Base-by-base conservation (phyloP, 495 filamentous ascomycete genomes). In the Podospora didyma region DNA sequence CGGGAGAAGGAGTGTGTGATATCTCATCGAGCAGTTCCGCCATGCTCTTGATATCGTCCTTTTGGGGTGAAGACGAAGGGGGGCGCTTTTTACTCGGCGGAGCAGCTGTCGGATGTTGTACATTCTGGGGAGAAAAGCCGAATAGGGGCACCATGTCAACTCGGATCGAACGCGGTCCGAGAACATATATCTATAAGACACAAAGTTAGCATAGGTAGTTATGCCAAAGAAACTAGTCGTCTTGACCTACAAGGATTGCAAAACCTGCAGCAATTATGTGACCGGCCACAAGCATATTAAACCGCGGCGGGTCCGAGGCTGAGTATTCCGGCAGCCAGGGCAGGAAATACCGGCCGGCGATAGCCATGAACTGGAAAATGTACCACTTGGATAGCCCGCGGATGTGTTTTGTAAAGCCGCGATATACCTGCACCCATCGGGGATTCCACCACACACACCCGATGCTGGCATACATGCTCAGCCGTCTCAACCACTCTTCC, bases 391-490 rank as follows among this genome's bases (percentile, higher is more conserved):
- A 68, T 11, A 88, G 76, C 0, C 90, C 88, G 10, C 75, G 69
- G 52, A 92, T 81, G 52, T 86, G 83, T 24, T 78, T 83, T 41
- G 76, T 78, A 60, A 84, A 78, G 21, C 86, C 83, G 51, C 80
- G 77, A n/a, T 84, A 72, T 62, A 84, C 83, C 58, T 86, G 71
- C 57, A 79, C 77, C 62, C 90, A 76, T 53, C 79, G 81, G 7
- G 88, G 88, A 59, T 92, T 92, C 87, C 89, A 96, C 83, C 87
- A 91, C 12, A 85, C 67, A 2, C 86, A 80, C 6, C 82, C 60
- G 23, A 86, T 58, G 22, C 81, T 82, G 2, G 80, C 69, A 20
- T 78, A 56, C 23, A 87, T 71, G 16, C 73, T 74, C 79, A 72
- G 72, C 66, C 58, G 34, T 63, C 77, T 57, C 70, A 83, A 56